Evolutionary conservation across 305 asterid genomes (phyloP).

Genomic region (Salvia sclarea): DNA sequence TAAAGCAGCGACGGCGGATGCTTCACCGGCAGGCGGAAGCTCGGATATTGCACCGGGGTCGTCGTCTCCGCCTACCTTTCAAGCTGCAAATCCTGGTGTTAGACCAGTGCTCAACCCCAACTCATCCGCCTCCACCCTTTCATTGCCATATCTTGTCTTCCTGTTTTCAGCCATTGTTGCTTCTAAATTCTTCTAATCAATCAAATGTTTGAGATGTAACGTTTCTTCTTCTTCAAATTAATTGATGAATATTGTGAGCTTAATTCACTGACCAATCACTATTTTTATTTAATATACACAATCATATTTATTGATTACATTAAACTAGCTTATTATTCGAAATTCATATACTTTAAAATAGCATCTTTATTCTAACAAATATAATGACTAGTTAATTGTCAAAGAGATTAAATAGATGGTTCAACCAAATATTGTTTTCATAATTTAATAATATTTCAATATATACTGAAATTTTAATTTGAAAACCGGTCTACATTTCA

Average conservation of each 20-base stretch:
- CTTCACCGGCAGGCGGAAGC: constrained; percentile 27
- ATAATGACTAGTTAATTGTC: too few species aligned
- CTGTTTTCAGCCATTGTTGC: constrained; percentile 29
- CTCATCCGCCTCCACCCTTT: constrained; percentile 30
- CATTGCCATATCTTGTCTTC: constrained; percentile 27
- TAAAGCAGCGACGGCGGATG: constrained; percentile 29
- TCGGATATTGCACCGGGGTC: constrained; percentile 28
- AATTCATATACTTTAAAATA: too few species aligned
- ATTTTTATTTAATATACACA: not conserved
- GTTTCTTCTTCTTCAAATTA: not conserved
- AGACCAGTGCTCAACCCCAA: constrained; percentile 43
- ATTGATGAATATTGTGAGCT: not conserved
- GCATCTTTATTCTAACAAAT: too few species aligned
- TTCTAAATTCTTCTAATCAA: constrained; percentile 19
- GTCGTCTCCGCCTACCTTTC: constrained; percentile 38
- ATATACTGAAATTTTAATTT: too few species aligned
- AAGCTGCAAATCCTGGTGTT: constrained; percentile 42
- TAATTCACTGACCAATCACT: not conserved
- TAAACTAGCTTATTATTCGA: too few species aligned
- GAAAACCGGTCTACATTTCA: too few species aligned
- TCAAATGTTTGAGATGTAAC: not conserved
- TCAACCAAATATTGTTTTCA: too few species aligned
- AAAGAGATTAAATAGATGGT: too few species aligned
- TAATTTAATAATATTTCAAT: too few species aligned
- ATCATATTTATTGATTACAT: too few species aligned